Evolutionary conservation across 495 filamentous ascomycete species (phyloP).

Genomic region (Podospora appendiculata): DNA sequence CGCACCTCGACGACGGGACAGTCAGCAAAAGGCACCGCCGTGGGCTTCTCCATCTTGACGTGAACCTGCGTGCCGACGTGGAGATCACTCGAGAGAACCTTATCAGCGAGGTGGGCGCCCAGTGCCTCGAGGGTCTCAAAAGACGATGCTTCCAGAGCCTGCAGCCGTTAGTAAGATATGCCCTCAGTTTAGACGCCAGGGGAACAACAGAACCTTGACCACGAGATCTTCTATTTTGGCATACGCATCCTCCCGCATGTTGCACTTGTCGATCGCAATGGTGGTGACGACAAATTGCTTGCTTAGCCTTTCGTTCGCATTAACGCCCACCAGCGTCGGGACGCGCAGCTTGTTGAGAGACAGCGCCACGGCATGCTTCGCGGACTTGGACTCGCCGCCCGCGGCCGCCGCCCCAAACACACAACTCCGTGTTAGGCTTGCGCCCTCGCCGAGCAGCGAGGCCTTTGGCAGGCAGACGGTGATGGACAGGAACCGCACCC

Average conservation of each 20-base stretch:
- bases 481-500: slow-evolving; percentile 30
- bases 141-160: slow-evolving; percentile 48
- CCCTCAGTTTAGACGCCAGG: not conserved
- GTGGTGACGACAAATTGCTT: slow-evolving; percentile 53
- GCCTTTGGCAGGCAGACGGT: slow-evolving; percentile 45
- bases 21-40: slow-evolving; percentile 50
- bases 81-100: slow-evolving; percentile 19
- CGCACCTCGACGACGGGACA: slow-evolving; percentile 46
- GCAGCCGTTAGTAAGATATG: slow-evolving; percentile 8
- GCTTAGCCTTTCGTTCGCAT: slow-evolving; percentile 45
- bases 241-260: slow-evolving; percentile 32
- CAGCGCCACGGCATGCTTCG: slow-evolving; percentile 21
- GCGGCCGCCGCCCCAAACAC: slow-evolving; percentile 15
- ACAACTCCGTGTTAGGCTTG: slow-evolving; percentile 33
- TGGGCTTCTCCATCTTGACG: slow-evolving; percentile 50
- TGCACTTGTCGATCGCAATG: slow-evolving; percentile 43
- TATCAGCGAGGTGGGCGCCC: slow-evolving; percentile 34
- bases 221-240: slow-evolving; percentile 39
- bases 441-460: slow-evolving; percentile 39
- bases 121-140: slow-evolving; percentile 60
- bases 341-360: slow-evolving; percentile 40
- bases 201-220: slow-evolving; percentile 34
- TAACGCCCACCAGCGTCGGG: slow-evolving; percentile 54
- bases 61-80: slow-evolving; percentile 23
- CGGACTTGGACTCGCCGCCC: not conserved